Percentiles rank a stretch among this genome's conserved stretches.
Conservation (phyloP, 495 filamentous ascomycete species). For the Aspergillus asperescens region DNA sequence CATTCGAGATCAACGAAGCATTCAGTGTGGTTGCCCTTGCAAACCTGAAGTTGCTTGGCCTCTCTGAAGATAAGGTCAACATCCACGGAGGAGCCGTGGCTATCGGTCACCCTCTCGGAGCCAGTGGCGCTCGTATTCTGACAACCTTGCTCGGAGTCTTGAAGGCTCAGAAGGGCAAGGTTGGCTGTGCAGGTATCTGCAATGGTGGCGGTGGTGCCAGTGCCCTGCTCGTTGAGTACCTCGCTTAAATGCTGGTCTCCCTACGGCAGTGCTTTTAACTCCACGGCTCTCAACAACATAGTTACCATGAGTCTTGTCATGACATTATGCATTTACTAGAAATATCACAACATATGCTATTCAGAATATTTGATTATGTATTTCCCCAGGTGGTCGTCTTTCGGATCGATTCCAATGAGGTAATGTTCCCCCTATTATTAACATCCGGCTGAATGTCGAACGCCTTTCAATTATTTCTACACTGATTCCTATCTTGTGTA, state of each 20-base stretch:
- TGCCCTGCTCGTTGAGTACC: constrained; percentile 77
- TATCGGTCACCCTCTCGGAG: constrained; percentile 90
- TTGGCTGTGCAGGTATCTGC: constrained; percentile 92
- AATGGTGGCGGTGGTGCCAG: constrained; percentile 95
- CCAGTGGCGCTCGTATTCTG: constrained; percentile 87
- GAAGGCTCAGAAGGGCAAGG: constrained; percentile 83
- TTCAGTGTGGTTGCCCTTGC: constrained; percentile 95
- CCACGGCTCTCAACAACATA: neutral
- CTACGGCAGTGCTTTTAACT: too few species aligned
- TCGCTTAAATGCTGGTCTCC: constrained; percentile 17
- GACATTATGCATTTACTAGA: neutral
- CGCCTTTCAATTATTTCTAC: too few species aligned
- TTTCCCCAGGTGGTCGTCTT: too few species aligned
- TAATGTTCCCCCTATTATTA: too few species aligned
- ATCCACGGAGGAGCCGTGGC: constrained; percentile 93
- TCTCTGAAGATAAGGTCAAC: constrained; percentile 86
- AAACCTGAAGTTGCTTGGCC: constrained; percentile 81
- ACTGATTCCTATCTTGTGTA: too few species aligned
- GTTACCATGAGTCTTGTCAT: neutral
- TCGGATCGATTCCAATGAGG: too few species aligned
- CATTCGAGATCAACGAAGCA: constrained; percentile 98
- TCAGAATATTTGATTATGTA: too few species aligned
- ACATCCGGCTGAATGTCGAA: too few species aligned
- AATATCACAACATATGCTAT: neutral
- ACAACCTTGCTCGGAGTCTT: constrained; percentile 87